These are phyloP conservation scores for Irpex rosettiformis DNA, from an alignment of 1,284 basidiomycete species.

Conservation along the genomic window DNA sequence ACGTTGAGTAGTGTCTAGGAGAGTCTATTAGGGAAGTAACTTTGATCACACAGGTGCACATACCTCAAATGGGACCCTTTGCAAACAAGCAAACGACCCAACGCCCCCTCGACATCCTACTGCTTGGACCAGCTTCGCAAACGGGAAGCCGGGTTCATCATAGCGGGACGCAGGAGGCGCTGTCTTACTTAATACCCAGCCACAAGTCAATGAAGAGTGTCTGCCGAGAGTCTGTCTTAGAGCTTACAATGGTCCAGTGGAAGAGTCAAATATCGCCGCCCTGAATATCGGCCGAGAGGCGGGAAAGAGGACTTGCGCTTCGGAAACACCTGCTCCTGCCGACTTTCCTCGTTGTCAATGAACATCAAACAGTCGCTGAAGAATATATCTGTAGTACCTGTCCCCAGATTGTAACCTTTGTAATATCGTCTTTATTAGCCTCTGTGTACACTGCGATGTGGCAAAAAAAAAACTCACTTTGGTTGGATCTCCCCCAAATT, in stretches of 20 bases:
- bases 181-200: slow-evolving; percentile 41
- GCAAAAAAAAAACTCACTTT: slow-evolving; percentile 39
- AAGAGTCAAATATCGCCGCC: slow-evolving; percentile 51
- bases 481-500: slow-evolving; percentile 63
- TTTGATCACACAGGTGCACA: too few relatives aligned
- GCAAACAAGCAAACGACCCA: slow-evolving; percentile 43
- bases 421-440: neutral
- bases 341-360: slow-evolving; percentile 33
- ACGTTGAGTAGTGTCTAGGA: slow-evolving; percentile 42
- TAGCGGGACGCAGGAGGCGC: slow-evolving; percentile 50
- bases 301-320: slow-evolving; percentile 48
- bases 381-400: slow-evolving; percentile 33
- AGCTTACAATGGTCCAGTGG: slow-evolving; percentile 49
- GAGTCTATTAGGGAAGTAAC: too few relatives aligned
- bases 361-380: neutral
- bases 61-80: slow-evolving; percentile 46
- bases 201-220: slow-evolving; percentile 1
- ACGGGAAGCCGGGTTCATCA: slow-evolving; percentile 53
- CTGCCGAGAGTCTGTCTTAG: neutral
- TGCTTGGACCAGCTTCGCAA: slow-evolving; percentile 40
- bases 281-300: slow-evolving; percentile 41
- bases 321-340: slow-evolving; percentile 53
- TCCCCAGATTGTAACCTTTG: slow-evolving; percentile 59
- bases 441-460: too few relatives aligned
- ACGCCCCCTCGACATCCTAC: slow-evolving; percentile 43